A percentile compares a stretch with the other conserved stretches of the same genome.
Evolutionary conservation across 257 asterid species (phyloP).

Genomic region (Gentiana dahurica): DNA sequence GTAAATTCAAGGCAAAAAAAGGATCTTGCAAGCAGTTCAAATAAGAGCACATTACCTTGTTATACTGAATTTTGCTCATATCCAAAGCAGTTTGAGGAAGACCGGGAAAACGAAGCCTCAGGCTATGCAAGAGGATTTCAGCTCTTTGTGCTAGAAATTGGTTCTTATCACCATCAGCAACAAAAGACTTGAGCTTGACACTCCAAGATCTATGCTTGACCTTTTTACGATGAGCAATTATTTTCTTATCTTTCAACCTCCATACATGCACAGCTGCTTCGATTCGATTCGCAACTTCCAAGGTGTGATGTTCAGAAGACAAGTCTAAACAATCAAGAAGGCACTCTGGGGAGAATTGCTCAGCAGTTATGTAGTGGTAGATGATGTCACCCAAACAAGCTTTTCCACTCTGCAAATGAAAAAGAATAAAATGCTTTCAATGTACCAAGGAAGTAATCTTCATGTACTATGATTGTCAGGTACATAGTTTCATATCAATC

Average conservation of each 20-base stretch:
- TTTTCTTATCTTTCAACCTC: slow-evolving; percentile 54
- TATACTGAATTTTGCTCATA: slow-evolving; percentile 68
- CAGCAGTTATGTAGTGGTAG: slow-evolving; percentile 56
- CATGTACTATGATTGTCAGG: too few species aligned
- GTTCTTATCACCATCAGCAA: slow-evolving; percentile 45
- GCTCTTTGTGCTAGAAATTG: slow-evolving; percentile 61
- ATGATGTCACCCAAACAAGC: slow-evolving; percentile 73
- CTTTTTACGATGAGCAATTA: slow-evolving; percentile 27
- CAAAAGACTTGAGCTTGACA: slow-evolving; percentile 44
- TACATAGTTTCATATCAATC: too few species aligned
- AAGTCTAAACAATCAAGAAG: slow-evolving; percentile 67
- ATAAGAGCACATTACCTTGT: slow-evolving; percentile 38
- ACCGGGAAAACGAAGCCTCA: slow-evolving; percentile 67
- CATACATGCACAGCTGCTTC: slow-evolving; percentile 71
- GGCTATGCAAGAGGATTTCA: slow-evolving; percentile 54
- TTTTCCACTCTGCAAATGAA: slow-evolving; percentile 58
- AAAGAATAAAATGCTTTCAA: background rate
- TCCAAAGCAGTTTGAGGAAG: slow-evolving; percentile 82
- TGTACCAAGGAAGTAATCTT: too few species aligned
- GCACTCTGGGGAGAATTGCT: slow-evolving; percentile 65
- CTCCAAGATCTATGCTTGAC: slow-evolving; percentile 51
- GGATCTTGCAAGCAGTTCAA: background rate
- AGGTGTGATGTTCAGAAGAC: slow-evolving; percentile 61
- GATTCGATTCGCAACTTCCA: slow-evolving; percentile 71
- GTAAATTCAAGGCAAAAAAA: background rate